Evolutionary conservation across 2,329 filamentous ascomycete species (phyloP).

Genomic region (Hymenoscyphus scutula): DNA sequence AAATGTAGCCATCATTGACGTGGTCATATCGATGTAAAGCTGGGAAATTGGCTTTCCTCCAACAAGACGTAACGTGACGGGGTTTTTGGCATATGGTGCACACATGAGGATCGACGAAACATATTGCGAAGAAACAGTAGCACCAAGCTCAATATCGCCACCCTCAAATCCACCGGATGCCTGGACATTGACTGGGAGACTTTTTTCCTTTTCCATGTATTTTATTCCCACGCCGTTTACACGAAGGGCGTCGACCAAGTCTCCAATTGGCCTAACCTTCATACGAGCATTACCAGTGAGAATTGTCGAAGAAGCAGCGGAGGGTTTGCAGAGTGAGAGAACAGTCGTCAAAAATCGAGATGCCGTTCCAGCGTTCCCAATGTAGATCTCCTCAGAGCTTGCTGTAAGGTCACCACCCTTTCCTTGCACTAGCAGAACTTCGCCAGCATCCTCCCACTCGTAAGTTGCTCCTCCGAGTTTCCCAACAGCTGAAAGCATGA

Average conservation of each 20-base stretch:
- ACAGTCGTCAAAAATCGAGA: constrained; percentile 94
- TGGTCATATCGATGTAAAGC: constrained; percentile 97
- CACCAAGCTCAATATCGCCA: constrained; percentile 85
- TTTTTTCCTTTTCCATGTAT: constrained; percentile 80
- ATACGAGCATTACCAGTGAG: constrained; percentile 93
- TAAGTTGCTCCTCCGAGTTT: constrained; percentile 84
- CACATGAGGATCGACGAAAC: constrained; percentile 97
- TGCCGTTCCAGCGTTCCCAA: constrained; percentile 95
- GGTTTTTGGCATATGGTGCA: constrained; percentile 91
- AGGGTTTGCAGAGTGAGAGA: constrained; percentile 74
- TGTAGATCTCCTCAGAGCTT: constrained; percentile 74
- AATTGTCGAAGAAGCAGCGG: constrained; percentile 64
- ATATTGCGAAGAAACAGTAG: constrained; percentile 98
- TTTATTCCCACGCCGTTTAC: constrained; percentile 84
- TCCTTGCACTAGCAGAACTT: constrained; percentile 82
- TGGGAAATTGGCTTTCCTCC: constrained; percentile 98
- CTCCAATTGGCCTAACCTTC: constrained; percentile 92
- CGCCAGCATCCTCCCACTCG: constrained; percentile 92
- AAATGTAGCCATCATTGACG: constrained; percentile 94
- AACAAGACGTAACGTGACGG: constrained; percentile 83
- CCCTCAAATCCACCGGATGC: constrained; percentile 82
- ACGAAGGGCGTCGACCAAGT: constrained; percentile 84
- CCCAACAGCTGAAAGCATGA: constrained; percentile 90
- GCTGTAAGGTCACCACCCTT: constrained; percentile 84
- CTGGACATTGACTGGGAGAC: constrained; percentile 78